A percentile compares a stretch with the other conserved stretches of the same genome.
These are phyloP conservation scores for Epicoccum nigrum DNA, from an alignment of 2,329 filamentous ascomycete species.

Conservation along the genomic window DNA sequence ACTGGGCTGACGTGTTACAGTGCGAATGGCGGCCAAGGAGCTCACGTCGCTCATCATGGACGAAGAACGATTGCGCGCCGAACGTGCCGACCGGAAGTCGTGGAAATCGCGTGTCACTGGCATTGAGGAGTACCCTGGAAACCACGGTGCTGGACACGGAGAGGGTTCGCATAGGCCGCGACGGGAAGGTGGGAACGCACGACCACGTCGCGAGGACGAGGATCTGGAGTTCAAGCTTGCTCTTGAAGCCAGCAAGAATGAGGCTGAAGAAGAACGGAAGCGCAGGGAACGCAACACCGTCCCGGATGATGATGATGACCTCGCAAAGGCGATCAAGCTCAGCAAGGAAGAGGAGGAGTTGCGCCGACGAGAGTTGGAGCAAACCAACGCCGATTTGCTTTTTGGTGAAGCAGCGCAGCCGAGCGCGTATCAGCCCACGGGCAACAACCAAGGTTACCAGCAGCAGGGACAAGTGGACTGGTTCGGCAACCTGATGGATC, in stretches of 20 bases:
- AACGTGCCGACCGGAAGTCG: conserved; percentile 87
- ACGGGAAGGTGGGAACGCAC: conserved; percentile 33
- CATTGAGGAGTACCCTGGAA: conserved; percentile 76
- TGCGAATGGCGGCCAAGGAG: conserved; percentile 94
- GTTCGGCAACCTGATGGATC: conserved; percentile 92
- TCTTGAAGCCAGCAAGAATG: conserved; percentile 91
- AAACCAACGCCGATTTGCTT: conserved; percentile 81
- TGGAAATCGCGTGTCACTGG: conserved; percentile 98
- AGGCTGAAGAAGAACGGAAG: conserved; percentile 89
- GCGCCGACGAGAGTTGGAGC: conserved; percentile 83
- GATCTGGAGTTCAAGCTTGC: conserved; percentile 90
- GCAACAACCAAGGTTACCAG: conserved; percentile 96
- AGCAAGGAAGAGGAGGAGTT: conserved; percentile 94
- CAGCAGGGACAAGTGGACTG: conserved; percentile 96
- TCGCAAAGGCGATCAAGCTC: conserved; percentile 92
- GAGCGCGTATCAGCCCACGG: conserved; percentile 78
- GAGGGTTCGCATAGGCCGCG: conserved; percentile 49
- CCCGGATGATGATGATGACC: conserved; percentile 72
- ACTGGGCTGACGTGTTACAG: conserved; percentile 56
- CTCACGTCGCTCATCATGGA: conserved; percentile 90
- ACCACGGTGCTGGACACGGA: conserved; percentile 41
- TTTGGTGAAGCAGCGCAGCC: conserved; percentile 79
- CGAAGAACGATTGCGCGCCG: conserved; percentile 87
- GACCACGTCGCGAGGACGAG: conserved; percentile 67
- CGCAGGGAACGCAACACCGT: conserved; percentile 64